phyloP scores from a whole-genome alignment of 148 eudicot species.

The Persicaria maculosa region DNA sequence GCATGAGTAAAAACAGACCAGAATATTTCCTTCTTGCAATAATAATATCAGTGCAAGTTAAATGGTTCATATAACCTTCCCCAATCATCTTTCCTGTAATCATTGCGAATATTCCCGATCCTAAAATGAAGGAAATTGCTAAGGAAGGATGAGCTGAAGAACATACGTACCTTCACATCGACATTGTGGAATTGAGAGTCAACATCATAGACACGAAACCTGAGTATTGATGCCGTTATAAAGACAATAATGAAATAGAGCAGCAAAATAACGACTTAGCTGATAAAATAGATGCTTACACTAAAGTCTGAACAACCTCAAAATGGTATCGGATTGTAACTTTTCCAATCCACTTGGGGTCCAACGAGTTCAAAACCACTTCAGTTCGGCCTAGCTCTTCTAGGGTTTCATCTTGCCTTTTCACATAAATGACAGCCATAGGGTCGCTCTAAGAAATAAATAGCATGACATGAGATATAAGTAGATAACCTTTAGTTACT shows the following conservation, averaged over 20 bases:
- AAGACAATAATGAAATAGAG: constrained; percentile 11
- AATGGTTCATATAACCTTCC: not conserved
- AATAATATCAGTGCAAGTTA: not conserved
- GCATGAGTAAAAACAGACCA: constrained; percentile 17
- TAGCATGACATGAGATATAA: constrained; percentile 10
- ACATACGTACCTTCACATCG: constrained; percentile 66
- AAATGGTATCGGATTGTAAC: constrained; percentile 61
- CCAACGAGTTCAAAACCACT: constrained; percentile 73
- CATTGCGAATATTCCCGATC: not conserved
- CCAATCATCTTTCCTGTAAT: not conserved
- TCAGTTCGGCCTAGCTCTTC: constrained; percentile 94
- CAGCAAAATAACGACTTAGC: not conserved
- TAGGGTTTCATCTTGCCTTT: constrained; percentile 78
- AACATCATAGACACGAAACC: constrained; percentile 89
- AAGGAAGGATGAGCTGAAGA: not conserved
- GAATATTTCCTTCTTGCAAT: not conserved
- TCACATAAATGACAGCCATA: constrained; percentile 71
- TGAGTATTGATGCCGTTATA: constrained; percentile 19
- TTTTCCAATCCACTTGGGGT: constrained; percentile 83
- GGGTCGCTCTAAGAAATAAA: constrained; percentile 80
- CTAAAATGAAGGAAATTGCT: not conserved
- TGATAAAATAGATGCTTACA: constrained; percentile 44
- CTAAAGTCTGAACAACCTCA: constrained; percentile 83
- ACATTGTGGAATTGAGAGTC: constrained; percentile 72
- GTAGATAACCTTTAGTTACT: not conserved